Conservation (phyloP, 768 basidiomycete genomes). For the button mushroom (Agaricus bisporus) region DNA sequence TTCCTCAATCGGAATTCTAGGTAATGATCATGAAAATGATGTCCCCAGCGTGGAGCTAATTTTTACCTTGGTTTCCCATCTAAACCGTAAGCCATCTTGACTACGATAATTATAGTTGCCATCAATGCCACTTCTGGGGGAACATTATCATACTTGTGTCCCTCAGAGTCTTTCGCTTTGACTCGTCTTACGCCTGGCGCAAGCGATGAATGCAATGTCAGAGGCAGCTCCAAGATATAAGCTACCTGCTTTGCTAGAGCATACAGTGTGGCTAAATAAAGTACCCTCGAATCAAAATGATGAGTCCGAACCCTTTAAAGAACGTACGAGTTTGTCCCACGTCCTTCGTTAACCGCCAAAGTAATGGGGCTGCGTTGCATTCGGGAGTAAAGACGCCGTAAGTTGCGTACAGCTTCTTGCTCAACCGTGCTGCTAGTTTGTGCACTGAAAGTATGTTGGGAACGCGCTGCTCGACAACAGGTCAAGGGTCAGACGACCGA, state of each 20-base stretch:
- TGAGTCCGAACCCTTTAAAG: conserved; percentile 7
- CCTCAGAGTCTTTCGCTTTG: conserved; percentile 32
- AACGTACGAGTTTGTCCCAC: conserved; percentile 74
- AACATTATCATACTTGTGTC: conserved; percentile 54
- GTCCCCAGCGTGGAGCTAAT: conserved; percentile 5
- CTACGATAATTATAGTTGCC: conserved; percentile 55
- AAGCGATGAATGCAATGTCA: conserved; percentile 53
- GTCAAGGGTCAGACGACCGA: conserved; percentile 1
- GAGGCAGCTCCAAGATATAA: conserved; percentile 47
- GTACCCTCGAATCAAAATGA: conserved; percentile 2
- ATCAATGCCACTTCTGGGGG: conserved; percentile 64
- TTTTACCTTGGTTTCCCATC: conserved; percentile 59
- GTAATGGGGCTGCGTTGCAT: conserved; percentile 64
- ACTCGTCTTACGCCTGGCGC: conserved; percentile 32
- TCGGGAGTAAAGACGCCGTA: conserved; percentile 69
- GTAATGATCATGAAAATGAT: conserved; percentile 11
- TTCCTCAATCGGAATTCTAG: conserved; percentile 36
- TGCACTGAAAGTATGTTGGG: conserved; percentile 58
- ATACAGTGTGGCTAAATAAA: conserved; percentile 55
- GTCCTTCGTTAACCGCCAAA: conserved; percentile 69
- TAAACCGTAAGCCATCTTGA: conserved; percentile 84
- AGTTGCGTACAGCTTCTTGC: conserved; percentile 41
- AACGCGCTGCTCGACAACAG: conserved; percentile 42
- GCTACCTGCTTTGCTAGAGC: conserved; percentile 54
- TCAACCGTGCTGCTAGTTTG: conserved; percentile 53